These are phyloP conservation scores for Microstegium vimineum DNA, from an alignment of 176 grass and related monocot genomes.

Conservation along the genomic window DNA sequence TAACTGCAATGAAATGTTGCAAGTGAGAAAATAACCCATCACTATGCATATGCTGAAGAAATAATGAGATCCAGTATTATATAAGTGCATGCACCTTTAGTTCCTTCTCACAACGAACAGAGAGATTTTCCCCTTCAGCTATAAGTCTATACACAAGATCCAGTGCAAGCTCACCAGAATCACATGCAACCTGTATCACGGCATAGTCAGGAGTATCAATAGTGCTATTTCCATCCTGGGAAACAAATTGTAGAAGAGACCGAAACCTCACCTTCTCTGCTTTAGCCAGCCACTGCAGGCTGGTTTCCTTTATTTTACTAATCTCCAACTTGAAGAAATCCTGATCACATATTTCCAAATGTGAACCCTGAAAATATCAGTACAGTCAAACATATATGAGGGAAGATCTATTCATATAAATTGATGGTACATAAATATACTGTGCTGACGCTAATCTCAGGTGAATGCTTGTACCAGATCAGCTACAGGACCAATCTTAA, in stretches of 20 bases:
- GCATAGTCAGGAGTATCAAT: background rate
- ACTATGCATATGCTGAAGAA: background rate
- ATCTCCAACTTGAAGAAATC: constrained; percentile 75
- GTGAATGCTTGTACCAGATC: background rate
- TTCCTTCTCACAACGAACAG: constrained; percentile 55
- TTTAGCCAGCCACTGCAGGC: constrained; percentile 57
- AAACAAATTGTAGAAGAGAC: background rate
- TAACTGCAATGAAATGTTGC: constrained; percentile 37
- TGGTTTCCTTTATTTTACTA: constrained; percentile 50
- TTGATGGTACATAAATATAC: background rate
- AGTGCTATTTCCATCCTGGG: background rate
- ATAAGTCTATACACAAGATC: constrained; percentile 70
- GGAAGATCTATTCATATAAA: background rate
- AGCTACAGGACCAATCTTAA: background rate
- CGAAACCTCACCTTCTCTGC: constrained; percentile 53
- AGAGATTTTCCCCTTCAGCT: constrained; percentile 62
- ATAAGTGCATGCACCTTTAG: constrained; percentile 47
- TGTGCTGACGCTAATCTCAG: background rate
- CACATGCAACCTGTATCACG: constrained; percentile 46
- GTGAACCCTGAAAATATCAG: constrained; percentile 49
- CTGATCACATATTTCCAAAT: constrained; percentile 60
- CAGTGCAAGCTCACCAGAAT: constrained; percentile 79
- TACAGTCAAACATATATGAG: background rate
- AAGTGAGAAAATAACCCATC: constrained; percentile 17
- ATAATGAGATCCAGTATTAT: constrained; percentile 3